Conservation (phyloP, 73 alveolate species). For the Paraurostyla sp. region DNA sequence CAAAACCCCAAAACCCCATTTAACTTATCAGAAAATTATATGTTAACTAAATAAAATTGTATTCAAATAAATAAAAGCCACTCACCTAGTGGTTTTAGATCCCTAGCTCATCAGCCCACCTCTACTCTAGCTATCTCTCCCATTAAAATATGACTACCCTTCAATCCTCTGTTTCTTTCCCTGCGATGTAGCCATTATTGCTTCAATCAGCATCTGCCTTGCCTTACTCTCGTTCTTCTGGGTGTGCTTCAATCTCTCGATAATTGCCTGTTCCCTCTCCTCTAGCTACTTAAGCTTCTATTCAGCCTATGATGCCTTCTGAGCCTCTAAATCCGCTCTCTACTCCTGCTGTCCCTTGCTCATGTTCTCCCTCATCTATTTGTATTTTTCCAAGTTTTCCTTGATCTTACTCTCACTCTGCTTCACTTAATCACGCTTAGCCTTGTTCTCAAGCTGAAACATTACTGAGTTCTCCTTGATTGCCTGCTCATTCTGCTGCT, state of each 20-base stretch:
- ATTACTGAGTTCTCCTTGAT: not conserved
- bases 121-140: not conserved
- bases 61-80: no score
- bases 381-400: not conserved
- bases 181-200: constrained; percentile 22
- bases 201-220: constrained; percentile 26
- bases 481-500: constrained; percentile 2
- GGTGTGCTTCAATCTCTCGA: constrained; percentile 45
- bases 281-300: constrained; percentile 7
- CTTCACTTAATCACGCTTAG: constrained; percentile 27
- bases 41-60: not conserved
- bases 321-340: not conserved
- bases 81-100: no score
- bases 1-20: not conserved
- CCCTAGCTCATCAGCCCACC: no score
- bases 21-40: not conserved
- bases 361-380: not conserved
- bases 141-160: not conserved
- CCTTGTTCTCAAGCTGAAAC: not conserved
- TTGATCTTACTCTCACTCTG: not conserved
- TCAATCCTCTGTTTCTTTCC: not conserved
- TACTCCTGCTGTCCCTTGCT: not conserved
- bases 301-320: constrained; percentile 23
- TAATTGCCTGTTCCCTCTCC: constrained; percentile 43
- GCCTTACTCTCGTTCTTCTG: constrained; percentile 19